Evolutionary conservation across 1,139 yeast genomes (phyloP), one percentile per base, ranked within the genome.

Genomic region (Suhomyces anneliseae): DNA sequence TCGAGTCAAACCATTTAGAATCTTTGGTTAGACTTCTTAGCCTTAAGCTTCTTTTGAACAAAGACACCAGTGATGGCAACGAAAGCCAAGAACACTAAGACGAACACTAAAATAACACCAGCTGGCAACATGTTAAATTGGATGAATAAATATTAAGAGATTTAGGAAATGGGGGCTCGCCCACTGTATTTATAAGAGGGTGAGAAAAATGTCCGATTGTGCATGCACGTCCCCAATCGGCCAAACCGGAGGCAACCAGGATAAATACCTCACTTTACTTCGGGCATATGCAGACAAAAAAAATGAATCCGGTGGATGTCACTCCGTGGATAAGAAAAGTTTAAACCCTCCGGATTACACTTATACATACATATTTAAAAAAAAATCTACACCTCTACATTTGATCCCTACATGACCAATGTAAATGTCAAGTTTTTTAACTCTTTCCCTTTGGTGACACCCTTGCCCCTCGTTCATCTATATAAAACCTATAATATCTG

Each of bases 71-170:
- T 50, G 45, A 75, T 56, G 54, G 70, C 74, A 55, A 62, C 55
- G 59, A 62, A 64, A 53, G 76, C 78, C 60, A 67, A 68, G 67
- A 74, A 74, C 51, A 75, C 52, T 59, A 75, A 71, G 57, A 72
- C 74, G 65, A 75, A 75, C 56, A 75, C 80, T 61, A 75, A 67
- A 61, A 75, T 75, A 70, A 75, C 80, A 70, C 80, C 80, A 40
- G 79, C 62, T 63, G 80, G 80, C 51, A 75, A 70, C 80, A 75
- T 75, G 59, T 55, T 62, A 50, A 47, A 49, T 39, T 45, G 24
- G 46, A 42, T 48, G 47, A 44, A 47, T 48, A 37, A 42, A 49
- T 40, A 51, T 40, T 45, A 50, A 44, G 45, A 41, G 40, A 29
- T 36, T 31, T 36, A n/a, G 34, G 27, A 33, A 37, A 27, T 12